phyloP scores from a whole-genome alignment of 495 filamentous ascomycete genomes.

The Glarea lozoyensis region DNA sequence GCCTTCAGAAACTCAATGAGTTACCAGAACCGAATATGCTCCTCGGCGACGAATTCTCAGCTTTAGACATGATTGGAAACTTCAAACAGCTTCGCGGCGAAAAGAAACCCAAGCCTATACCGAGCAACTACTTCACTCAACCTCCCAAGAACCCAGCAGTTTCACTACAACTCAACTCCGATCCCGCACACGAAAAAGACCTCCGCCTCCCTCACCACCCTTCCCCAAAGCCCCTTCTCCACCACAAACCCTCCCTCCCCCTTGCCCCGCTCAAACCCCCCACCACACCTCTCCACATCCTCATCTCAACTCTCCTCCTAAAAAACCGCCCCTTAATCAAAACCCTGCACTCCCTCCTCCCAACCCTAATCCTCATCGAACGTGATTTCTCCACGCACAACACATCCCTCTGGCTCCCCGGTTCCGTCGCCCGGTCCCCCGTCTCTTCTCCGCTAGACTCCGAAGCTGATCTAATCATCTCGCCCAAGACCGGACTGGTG shows the following conservation, averaged over 20 bases:
- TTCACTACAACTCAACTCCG: no score
- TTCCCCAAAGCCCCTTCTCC: slow-evolving; percentile 8
- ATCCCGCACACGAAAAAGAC: neutral
- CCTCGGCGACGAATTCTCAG: slow-evolving; percentile 18
- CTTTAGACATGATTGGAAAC: slow-evolving; percentile 29
- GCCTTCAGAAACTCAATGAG: neutral
- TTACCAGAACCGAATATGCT: neutral
- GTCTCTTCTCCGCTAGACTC: slow-evolving; percentile 28
- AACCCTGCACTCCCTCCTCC: slow-evolving; percentile 39
- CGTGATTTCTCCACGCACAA: slow-evolving; percentile 44
- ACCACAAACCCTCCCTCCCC: slow-evolving; percentile 4
- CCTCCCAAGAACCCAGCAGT: neutral
- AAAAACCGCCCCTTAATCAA: slow-evolving; percentile 32
- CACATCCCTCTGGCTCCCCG: slow-evolving; percentile 22
- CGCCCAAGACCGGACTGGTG: slow-evolving; percentile 60
- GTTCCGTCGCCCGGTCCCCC: slow-evolving; percentile 23
- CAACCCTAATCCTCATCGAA: slow-evolving; percentile 45
- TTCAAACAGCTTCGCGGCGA: slow-evolving; percentile 33
- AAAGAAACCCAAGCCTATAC: slow-evolving; percentile 24
- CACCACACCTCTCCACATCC: slow-evolving; percentile 26
- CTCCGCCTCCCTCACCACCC: slow-evolving; percentile 5
- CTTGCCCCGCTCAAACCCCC: slow-evolving; percentile 13
- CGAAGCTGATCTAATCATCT: slow-evolving; percentile 73
- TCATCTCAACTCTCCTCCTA: slow-evolving; percentile 41
- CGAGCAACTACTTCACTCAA: slow-evolving; percentile 19